Evolutionary conservation across 257 asterid genomes (phyloP), one percentile per base, ranked within the genome.

Genomic region (Nemophila menziesii): DNA sequence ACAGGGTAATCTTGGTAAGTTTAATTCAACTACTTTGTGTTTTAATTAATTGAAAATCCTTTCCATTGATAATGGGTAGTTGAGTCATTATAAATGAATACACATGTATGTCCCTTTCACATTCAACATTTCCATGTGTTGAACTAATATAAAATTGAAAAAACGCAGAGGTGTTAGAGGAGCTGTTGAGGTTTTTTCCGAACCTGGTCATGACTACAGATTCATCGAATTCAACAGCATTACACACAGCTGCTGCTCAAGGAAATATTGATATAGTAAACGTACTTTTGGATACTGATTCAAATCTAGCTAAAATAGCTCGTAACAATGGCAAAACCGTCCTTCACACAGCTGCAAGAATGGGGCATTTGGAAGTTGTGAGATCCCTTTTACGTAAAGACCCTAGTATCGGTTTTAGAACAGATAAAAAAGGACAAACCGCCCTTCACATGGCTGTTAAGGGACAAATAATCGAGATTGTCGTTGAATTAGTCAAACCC

Each of bases 181-280:
- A 85, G 56, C 72, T 90, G 44, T 58, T 79, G 23, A 65, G 61
- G 12, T 58, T 59, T 22, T 74, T 78, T 55, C 99, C 99, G 2
- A 76, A 80, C 61, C 71, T 90, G 16, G 79, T 62, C 56, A 81
- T 90, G 99, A 80, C 96, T 5, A 79, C 93, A 20, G 96, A 90
- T 57, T 50, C 77, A 8, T 62, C 83, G 38, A 90, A 90, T 62
- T 79, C 93, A 0, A 90, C 99, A 0, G 85, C 96, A 17, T 65
- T 90, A 36, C 99, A 90, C 52, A 90, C 99, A 29, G 99, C 96
- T 22, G 96, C 92, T 50, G 93, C 94, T 55, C 96, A 85, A 53
- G 99, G 96, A 8, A 92, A 85, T 51, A 39, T 52, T 1, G 75
- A 72, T 3, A 75, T 90, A 1, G 96, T 85, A 5, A 74, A 85